These are phyloP conservation scores for Ceratobasidium sp. DNA, from an alignment of 1,284 basidiomycete genomes.

Conservation along the genomic window DNA sequence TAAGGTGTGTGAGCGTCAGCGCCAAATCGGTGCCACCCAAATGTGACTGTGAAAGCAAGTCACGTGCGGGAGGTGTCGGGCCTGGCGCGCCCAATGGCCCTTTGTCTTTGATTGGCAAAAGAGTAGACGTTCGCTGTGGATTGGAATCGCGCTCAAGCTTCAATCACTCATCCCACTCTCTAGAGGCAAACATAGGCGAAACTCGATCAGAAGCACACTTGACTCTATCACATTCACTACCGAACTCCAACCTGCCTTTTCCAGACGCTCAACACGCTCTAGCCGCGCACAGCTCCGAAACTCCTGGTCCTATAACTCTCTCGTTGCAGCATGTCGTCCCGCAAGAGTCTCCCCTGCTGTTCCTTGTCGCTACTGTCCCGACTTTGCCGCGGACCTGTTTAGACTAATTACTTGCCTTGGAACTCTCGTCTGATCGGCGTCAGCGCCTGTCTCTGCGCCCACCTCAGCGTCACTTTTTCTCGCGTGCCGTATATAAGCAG, in stretches of 20 bases:
- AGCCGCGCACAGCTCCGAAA: conserved; percentile 35
- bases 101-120: conserved; percentile 34
- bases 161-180: conserved; percentile 24
- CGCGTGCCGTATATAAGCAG: conserved; percentile 12
- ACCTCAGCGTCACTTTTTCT: background rate
- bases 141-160: conserved; percentile 10
- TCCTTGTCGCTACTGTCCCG: conserved; percentile 24
- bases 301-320: conserved; percentile 31
- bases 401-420: conserved; percentile 12
- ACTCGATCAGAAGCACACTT: conserved; percentile 16
- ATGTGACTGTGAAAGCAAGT: too few species aligned
- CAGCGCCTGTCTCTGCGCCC: conserved; percentile 25
- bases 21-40: too few species aligned
- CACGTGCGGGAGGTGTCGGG: too few species aligned
- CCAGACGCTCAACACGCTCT: background rate
- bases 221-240: conserved; percentile 21
- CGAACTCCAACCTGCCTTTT: conserved; percentile 36
- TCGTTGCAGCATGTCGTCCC: background rate
- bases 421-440: conserved; percentile 27
- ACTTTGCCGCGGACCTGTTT: background rate
- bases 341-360: conserved; percentile 33
- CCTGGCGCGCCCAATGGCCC: conserved; percentile 2
- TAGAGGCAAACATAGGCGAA: conserved; percentile 36
- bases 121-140: conserved; percentile 2
- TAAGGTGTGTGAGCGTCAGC: too few species aligned